Conservation (phyloP, 2,329 filamentous ascomycete genomes). For the Zymoseptoria ardabiliae region DNA sequence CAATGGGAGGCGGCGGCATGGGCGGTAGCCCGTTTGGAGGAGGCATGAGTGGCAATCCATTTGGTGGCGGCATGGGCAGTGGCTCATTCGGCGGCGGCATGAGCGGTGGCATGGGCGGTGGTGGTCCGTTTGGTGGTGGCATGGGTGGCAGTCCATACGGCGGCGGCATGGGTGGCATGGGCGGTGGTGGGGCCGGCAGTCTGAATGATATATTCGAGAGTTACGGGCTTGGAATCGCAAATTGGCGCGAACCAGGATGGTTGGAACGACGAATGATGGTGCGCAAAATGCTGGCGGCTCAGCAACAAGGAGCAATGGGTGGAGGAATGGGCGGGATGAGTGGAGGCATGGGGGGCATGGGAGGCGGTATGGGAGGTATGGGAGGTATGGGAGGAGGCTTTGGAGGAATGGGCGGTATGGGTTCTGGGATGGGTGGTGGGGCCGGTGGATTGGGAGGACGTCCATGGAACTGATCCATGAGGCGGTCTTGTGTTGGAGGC, state of each 20-base stretch:
- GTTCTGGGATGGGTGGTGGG: background rate
- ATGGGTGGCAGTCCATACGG: background rate
- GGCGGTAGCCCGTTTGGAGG: background rate
- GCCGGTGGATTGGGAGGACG: background rate
- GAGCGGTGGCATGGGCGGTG: background rate
- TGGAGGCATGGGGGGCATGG: background rate
- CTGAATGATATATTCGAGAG: no score
- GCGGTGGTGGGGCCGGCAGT: no score
- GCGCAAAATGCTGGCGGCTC: no score
- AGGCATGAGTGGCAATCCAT: background rate
- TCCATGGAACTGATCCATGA: background rate
- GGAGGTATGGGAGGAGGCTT: background rate
- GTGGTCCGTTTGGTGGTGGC: background rate
- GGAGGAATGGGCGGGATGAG: background rate
- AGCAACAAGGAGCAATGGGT: no score
- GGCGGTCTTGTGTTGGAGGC: background rate
- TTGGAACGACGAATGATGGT: no score
- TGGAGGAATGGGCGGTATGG: background rate
- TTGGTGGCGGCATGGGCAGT: no score
- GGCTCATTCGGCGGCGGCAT: background rate
- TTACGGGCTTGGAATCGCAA: no score
- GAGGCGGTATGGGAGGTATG: background rate
- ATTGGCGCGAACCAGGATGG: no score
- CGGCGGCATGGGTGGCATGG: background rate
- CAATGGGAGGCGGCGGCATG: background rate